Evolutionary conservation across 1,139 yeast genomes (phyloP), one percentile per base, ranked within the genome.

Genomic region (Pneumocystis murina): DNA sequence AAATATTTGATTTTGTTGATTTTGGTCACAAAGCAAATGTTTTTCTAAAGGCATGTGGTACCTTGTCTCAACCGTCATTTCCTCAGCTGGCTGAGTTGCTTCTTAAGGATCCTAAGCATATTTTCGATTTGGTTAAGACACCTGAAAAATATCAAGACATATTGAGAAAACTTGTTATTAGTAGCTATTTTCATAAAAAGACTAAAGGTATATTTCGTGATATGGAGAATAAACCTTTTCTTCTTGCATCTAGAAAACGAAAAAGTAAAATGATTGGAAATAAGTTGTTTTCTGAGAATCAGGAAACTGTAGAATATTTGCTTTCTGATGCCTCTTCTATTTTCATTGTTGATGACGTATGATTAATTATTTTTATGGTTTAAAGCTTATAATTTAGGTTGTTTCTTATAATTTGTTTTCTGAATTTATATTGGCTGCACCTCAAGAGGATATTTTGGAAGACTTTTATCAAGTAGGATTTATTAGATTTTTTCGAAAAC

Each of bases 261-360:
- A 55, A 59, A 36, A 35, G 38, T n/a, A 57, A 30, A 10, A 61
- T 48, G 12, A 62, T 59, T 24, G 62, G 48, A n/a, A 66, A 40
- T 24, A 63, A 43, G 8, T 64, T 64, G 2, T 63, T 59, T 20
- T 66, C 64, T 7, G 69, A 66, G 39, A 70, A 69, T 20, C 66
- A 62, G 12, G 70, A 67, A 10, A 64, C 60, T 40, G 63, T 64
- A 64, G 62, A 66, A n/a, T 65, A 66, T 1, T 64, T 70, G 17
- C 70, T 75, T 17, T 72, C 71, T 4, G 54, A 68, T 1, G 74
- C 76, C 0, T 59, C 67, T 0, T 72, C 75, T 28, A 68, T 75
- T 36, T 73, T 74, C n/a, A 69, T 76, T 62, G 75, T 74, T 16
- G 78, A 76, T 64, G 76, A 76, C 62, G 74, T 48, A 48, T 48